Conservation (phyloP, 2,329 filamentous ascomycete species). For the Aureobasidium sp. region DNA sequence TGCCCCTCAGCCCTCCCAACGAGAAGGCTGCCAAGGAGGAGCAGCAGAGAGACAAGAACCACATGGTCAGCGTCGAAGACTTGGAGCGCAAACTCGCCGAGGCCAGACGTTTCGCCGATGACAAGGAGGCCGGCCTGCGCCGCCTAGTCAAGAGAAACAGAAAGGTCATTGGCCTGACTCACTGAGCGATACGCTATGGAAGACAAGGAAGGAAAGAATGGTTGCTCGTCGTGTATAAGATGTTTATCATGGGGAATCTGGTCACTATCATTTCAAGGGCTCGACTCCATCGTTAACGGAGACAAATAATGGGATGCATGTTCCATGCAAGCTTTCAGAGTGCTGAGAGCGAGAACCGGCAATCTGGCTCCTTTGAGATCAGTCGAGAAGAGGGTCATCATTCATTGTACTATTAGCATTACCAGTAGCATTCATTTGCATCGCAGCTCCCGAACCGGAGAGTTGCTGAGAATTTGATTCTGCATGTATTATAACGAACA, state of each 20-base stretch:
- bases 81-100: conserved; percentile 27
- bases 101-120: conserved; percentile 28
- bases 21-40: conserved; percentile 13
- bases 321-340: background rate
- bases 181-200: background rate
- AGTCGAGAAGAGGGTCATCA: background rate
- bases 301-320: background rate
- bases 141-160: conserved; percentile 32
- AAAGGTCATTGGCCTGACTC: conserved; percentile 24
- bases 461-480: background rate
- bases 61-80: conserved; percentile 23
- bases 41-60: conserved; percentile 7
- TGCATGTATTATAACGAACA: background rate
- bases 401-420: background rate
- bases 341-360: background rate
- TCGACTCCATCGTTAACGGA: background rate
- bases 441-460: too few relatives aligned
- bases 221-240: background rate
- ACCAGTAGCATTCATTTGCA: background rate
- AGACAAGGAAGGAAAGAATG: background rate
- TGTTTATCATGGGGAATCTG: background rate
- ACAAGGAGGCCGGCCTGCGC: conserved; percentile 28
- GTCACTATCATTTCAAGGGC: background rate
- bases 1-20: background rate
- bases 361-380: background rate